Evolutionary conservation across 768 basidiomycete species (phyloP), one percentile per base, ranked within the genome.

Genomic region (Solioccasus polychromus): DNA sequence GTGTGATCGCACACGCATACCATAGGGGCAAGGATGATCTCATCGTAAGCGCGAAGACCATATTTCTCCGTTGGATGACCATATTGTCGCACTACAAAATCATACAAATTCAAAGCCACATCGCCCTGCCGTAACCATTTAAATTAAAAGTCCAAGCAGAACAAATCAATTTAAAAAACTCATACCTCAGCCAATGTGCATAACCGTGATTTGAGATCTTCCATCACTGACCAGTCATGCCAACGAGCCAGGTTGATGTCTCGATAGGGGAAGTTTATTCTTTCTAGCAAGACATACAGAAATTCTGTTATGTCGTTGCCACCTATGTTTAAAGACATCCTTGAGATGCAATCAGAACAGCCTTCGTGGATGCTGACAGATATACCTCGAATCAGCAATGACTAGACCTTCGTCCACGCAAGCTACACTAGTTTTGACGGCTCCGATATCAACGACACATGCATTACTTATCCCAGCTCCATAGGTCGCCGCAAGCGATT

Each of bases 251-350:
- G 73, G 59, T 97, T 76, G 50, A 91, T 72, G 22, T 93, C 87
- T 44, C 81, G 71, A 65, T 96, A 98, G 0, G 96, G 96, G 58
- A 98, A 94, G 34, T 78, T 75, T 39, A 92, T 90, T 36, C 84
- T 80, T 37, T 80, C 74, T 22, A 98, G 72, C 12, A 96, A 70
- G 20, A 88, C 82, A 54, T 83, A 80, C 35, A 95, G 72, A 57
- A 95, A 91, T 51, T 88, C 83, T 3, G 95, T 96, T 60, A 99
- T 85, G 67, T 96, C 96, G 63, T 98, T 88, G 12, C 95, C 93
- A 17, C 92, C 96, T 67, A 91, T 87, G 56, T 83, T 85, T 37
- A 98, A 74, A 20, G 78, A 74, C 72, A 94, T 83, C 52, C 95
- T 82, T 49, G 32, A 31, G 23, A 9, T 35, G 36, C 28, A 15